These are phyloP conservation scores for Cladophialophora psammophila DNA, from an alignment of 2,329 filamentous ascomycete genomes.

Conservation along the genomic window DNA sequence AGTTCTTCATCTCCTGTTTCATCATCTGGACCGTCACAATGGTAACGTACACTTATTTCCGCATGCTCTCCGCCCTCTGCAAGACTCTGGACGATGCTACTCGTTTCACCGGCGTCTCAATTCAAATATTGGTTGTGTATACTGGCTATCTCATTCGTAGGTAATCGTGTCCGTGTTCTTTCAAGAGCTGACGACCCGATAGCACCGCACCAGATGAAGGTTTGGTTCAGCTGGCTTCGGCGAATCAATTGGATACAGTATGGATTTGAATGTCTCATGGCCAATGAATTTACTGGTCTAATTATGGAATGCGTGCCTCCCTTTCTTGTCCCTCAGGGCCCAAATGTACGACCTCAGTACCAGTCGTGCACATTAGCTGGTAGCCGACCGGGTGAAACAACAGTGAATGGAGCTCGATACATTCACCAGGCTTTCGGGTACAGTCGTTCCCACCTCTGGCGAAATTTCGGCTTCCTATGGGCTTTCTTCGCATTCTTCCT, in stretches of 20 bases:
- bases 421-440: conserved; percentile 64
- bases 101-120: conserved; percentile 58
- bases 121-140: conserved; percentile 65
- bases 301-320: conserved; percentile 63
- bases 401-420: conserved; percentile 64
- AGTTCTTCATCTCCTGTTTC: conserved; percentile 68
- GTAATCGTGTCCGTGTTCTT: not conserved
- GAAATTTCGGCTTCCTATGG: conserved; percentile 81
- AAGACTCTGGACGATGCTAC: conserved; percentile 59
- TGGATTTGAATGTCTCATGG: conserved; percentile 71
- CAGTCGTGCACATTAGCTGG: conserved; percentile 69
- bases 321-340: conserved; percentile 63
- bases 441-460: conserved; percentile 66
- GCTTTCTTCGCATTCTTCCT: conserved; percentile 79
- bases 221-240: conserved; percentile 69
- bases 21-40: conserved; percentile 63
- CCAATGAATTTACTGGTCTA: conserved; percentile 72
- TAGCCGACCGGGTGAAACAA: conserved; percentile 59
- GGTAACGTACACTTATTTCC: conserved; percentile 63
- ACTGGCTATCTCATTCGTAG: conserved; percentile 67
- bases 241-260: conserved; percentile 74
- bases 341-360: conserved; percentile 55
- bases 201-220: conserved; percentile 66
- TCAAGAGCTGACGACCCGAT: not conserved
- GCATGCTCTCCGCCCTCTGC: conserved; percentile 58